A percentile compares a stretch with the other conserved stretches of the same genome.
Evolutionary conservation across 2,329 filamentous ascomycete genomes (phyloP).

Genomic region (Westerdykella aurantiaca): DNA sequence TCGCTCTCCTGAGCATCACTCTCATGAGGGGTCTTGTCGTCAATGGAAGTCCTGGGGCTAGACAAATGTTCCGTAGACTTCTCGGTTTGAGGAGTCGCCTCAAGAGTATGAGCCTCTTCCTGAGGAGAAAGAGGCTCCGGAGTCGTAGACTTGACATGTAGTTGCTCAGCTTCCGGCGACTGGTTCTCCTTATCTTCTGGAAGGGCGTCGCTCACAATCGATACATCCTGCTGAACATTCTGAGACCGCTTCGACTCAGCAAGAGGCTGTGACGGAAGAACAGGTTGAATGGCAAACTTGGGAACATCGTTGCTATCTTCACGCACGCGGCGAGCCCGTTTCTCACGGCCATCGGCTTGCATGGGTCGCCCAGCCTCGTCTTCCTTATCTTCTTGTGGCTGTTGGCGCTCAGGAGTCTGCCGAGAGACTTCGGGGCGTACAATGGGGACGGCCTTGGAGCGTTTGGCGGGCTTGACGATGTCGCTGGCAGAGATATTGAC

Average conservation of each 20-base stretch:
- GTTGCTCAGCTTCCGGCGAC: conserved; percentile 20
- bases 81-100: conserved; percentile 13
- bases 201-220: conserved; percentile 17
- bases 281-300: conserved; percentile 56
- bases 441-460: conserved; percentile 80
- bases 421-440: conserved; percentile 52
- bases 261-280: conserved; percentile 35
- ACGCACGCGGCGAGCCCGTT: conserved; percentile 63
- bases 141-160: conserved; percentile 21
- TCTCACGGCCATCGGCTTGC: conserved; percentile 64
- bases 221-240: conserved; percentile 15
- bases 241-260: conserved; percentile 24
- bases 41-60: conserved; percentile 12
- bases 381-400: conserved; percentile 41
- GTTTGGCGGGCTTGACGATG: conserved; percentile 60
- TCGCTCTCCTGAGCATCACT: conserved; percentile 11
- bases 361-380: conserved; percentile 57
- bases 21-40: conserved; percentile 22
- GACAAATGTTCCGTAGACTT: conserved; percentile 7
- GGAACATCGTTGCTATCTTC: conserved; percentile 68
- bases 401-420: conserved; percentile 42
- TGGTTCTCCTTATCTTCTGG: conserved; percentile 36
- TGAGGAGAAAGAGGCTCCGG: conserved; percentile 19
- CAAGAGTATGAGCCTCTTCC: conserved; percentile 6
- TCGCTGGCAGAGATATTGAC: conserved; percentile 55